A percentile compares a stretch with the other conserved stretches of the same genome.
phyloP scores from a whole-genome alignment of 2,329 filamentous ascomycete species.

The Reticulascus tulasneorum region DNA sequence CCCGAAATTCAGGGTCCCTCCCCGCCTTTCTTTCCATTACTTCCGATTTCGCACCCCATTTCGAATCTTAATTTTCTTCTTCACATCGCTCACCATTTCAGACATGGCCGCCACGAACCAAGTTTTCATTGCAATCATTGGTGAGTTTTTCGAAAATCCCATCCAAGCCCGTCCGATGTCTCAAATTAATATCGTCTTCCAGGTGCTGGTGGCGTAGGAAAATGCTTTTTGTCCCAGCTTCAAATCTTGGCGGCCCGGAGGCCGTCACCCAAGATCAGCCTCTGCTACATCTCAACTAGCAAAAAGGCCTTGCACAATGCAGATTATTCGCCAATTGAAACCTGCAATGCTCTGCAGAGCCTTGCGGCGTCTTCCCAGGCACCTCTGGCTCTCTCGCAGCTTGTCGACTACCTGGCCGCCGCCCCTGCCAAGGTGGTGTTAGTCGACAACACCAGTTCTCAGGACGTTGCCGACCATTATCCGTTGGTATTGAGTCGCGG shows the following conservation, averaged over 20 bases:
- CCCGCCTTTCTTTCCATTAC: background rate
- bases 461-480: constrained; percentile 79
- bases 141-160: constrained; percentile 22
- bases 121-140: constrained; percentile 50
- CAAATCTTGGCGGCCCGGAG: constrained; percentile 61
- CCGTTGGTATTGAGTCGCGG: constrained; percentile 75
- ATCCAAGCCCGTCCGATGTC: background rate
- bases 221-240: constrained; percentile 83
- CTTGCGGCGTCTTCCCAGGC: constrained; percentile 61
- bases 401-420: constrained; percentile 72
- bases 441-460: constrained; percentile 93
- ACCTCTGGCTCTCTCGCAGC: constrained; percentile 63
- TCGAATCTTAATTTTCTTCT: background rate
- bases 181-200: constrained; percentile 14
- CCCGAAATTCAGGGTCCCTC: background rate
- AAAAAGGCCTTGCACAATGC: constrained; percentile 74
- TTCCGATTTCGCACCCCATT: background rate
- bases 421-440: constrained; percentile 77
- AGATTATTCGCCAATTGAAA: constrained; percentile 65
- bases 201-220: constrained; percentile 92
- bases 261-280: constrained; percentile 65
- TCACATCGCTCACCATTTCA: background rate
- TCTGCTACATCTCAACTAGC: constrained; percentile 83
- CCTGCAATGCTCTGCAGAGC: constrained; percentile 57
- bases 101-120: constrained; percentile 42